Evolutionary conservation across 169 alveolate genomes (phyloP).

Genomic region (Plasmodium inui): DNA sequence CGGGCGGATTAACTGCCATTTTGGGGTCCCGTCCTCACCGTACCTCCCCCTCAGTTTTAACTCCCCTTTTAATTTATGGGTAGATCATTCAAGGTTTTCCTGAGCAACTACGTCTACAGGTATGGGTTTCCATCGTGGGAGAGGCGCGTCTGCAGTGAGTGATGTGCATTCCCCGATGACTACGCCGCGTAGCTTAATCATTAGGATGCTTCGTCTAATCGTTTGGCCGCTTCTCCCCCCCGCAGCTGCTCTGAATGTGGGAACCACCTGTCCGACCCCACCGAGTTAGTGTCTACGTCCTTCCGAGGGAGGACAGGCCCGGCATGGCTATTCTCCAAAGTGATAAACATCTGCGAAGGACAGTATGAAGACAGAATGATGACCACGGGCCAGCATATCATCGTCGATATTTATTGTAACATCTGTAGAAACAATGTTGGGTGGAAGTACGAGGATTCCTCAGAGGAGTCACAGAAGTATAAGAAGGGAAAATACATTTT

Average conservation of each 20-base stretch:
- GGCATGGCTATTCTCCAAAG: constrained; percentile 91
- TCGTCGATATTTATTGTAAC: constrained; percentile 91
- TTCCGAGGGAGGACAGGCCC: constrained; percentile 91
- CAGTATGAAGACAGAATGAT: constrained; percentile 90
- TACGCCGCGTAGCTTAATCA: background rate
- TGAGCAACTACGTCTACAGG: constrained; percentile 72
- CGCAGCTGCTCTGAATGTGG: constrained; percentile 84
- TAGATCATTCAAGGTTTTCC: constrained; percentile 60
- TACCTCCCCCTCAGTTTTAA: background rate
- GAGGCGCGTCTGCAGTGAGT: background rate
- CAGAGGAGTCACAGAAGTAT: constrained; percentile 87
- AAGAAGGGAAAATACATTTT: constrained; percentile 88
- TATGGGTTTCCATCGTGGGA: background rate
- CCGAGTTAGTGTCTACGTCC: constrained; percentile 81
- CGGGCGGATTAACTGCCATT: background rate
- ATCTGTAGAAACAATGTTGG: constrained; percentile 91
- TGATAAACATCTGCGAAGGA: constrained; percentile 90
- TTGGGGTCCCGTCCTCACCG: background rate
- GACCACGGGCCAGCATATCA: constrained; percentile 93
- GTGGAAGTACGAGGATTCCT: constrained; percentile 88
- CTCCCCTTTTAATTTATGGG: constrained; percentile 51
- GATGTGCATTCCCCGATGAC: background rate
- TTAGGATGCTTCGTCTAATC: background rate
- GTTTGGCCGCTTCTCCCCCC: too few relatives aligned
- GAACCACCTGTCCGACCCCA: constrained; percentile 78